Base-by-base conservation (phyloP, 805 yeast genomes). In the Metschnikowia continentalis region DNA sequence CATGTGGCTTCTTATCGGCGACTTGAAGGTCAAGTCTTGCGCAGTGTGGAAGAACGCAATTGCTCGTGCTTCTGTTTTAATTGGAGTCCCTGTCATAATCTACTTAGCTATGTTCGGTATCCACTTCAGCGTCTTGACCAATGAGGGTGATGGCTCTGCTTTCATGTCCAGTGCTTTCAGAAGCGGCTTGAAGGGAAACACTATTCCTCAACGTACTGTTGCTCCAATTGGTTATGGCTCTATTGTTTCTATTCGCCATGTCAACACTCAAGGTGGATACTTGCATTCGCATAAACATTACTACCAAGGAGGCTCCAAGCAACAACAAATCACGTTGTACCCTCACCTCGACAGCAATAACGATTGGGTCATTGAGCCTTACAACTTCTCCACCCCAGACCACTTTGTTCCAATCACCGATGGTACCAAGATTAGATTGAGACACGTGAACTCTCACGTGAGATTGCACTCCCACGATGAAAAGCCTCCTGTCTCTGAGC, bases 391-490 rank as follows among this genome's bases (percentile, higher is more conserved):
- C 20, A 78, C 72, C 32, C 80, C 81, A 19, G 80, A 84, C 43
- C 70, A 79, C 30, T 88, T 88, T 62, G 79, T 75, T 51, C 86
- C 85, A 41, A 72, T 88, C 54, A 72, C 74, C 11, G 82, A 86
- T 64, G 89, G 88, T 50, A 81, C 84, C 54, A 84, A 84, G 66
- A 79, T 88, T 59, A 79, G 91, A 73, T 76, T 88, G 63, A 69
- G 67, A 56, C 95, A 88, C 66, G 63, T 69, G 11, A 59, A 64
- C 46, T 78, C 90, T 22, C 74, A 76, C 46, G 71, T 87, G 64
- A 80, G 94, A 75, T 76, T 88, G 63, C 95, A 88, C 68, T 83
- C 94, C 7, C 95, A 88, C 64, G 94, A 88, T 65, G 84, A 85
- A 60, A 84, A 87, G 67, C 83, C 91, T 23, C 88, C 92, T 15